Percentiles rank a stretch among this genome's conserved stretches.
Evolutionary conservation across 768 basidiomycete genomes (phyloP).

Genomic region (Mycena maculata): DNA sequence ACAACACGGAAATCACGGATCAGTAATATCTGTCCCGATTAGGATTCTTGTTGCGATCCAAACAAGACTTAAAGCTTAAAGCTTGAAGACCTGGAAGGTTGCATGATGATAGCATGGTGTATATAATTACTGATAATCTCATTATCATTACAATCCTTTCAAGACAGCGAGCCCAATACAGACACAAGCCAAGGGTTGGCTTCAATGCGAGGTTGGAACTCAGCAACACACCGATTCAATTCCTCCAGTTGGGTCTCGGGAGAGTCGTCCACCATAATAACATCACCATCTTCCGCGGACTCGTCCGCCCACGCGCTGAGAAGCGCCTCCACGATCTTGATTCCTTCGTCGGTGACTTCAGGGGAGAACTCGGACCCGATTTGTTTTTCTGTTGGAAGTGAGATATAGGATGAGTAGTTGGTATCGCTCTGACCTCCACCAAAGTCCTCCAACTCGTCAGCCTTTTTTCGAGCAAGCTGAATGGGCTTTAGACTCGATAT

Average conservation of each 20-base stretch:
- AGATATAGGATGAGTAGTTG: background rate
- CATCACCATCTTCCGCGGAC: slow-evolving; percentile 59
- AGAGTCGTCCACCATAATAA: slow-evolving; percentile 53
- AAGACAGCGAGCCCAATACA: slow-evolving; percentile 51
- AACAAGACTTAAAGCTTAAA: no score
- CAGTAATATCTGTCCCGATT: no score
- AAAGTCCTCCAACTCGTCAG: slow-evolving; percentile 92
- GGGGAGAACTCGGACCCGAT: slow-evolving; percentile 60
- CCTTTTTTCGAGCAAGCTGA: slow-evolving; percentile 87
- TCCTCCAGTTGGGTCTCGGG: slow-evolving; percentile 59
- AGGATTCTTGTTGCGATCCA: no score
- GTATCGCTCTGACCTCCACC: slow-evolving; percentile 54
- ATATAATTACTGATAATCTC: no score
- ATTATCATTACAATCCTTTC: background rate
- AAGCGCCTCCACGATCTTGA: slow-evolving; percentile 83
- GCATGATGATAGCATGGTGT: background rate
- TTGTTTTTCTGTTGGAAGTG: slow-evolving; percentile 39
- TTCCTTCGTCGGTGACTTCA: slow-evolving; percentile 80
- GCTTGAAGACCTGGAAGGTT: no score
- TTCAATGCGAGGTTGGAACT: slow-evolving; percentile 77
- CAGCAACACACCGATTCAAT: slow-evolving; percentile 71
- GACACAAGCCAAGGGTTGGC: slow-evolving; percentile 82
- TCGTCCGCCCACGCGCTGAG: slow-evolving; percentile 69
- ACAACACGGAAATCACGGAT: no score
- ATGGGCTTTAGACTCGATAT: background rate